Evolutionary conservation across 257 asterid species (phyloP).

Genomic region (Ophiorrhiza pumila): DNA sequence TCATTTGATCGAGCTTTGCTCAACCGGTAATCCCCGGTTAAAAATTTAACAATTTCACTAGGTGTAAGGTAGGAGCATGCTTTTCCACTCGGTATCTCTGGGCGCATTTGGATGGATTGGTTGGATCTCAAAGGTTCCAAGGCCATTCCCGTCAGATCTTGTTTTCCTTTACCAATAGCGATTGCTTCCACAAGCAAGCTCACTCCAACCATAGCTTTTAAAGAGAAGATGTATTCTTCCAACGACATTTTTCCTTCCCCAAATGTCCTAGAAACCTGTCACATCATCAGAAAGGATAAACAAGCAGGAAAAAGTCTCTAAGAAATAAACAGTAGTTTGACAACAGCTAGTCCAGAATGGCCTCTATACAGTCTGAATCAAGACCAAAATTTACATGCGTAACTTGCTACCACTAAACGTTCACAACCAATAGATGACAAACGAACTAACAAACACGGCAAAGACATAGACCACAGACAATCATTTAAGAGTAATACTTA

Average conservation of each 20-base stretch:
- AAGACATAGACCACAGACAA: not conserved
- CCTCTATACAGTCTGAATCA: not conserved
- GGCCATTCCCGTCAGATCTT: slow-evolving; percentile 54
- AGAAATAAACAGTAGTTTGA: not conserved
- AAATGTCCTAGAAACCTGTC: slow-evolving; percentile 49
- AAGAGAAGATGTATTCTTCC: slow-evolving; percentile 49
- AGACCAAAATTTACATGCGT: not conserved
- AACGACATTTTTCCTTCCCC: slow-evolving; percentile 47
- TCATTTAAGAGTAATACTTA: not conserved
- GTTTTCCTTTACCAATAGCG: slow-evolving; percentile 57
- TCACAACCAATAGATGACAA: not conserved
- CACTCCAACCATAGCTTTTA: slow-evolving; percentile 59
- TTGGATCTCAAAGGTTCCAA: slow-evolving; percentile 47
- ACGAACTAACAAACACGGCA: not conserved
- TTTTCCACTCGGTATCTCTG: slow-evolving; percentile 69
- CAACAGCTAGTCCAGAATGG: not conserved
- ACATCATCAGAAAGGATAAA: slow-evolving; percentile 17
- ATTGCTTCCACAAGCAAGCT: slow-evolving; percentile 57
- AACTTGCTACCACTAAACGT: not conserved
- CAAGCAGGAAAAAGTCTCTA: not conserved
- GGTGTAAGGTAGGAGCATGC: slow-evolving; percentile 62
- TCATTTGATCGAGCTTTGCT: slow-evolving; percentile 79
- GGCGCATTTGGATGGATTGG: slow-evolving; percentile 38
- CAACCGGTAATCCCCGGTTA: slow-evolving; percentile 70
- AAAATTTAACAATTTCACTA: slow-evolving; percentile 50